phyloP scores from a whole-genome alignment of 352 stramenopile species.

The Globisporangium echinulatum region DNA sequence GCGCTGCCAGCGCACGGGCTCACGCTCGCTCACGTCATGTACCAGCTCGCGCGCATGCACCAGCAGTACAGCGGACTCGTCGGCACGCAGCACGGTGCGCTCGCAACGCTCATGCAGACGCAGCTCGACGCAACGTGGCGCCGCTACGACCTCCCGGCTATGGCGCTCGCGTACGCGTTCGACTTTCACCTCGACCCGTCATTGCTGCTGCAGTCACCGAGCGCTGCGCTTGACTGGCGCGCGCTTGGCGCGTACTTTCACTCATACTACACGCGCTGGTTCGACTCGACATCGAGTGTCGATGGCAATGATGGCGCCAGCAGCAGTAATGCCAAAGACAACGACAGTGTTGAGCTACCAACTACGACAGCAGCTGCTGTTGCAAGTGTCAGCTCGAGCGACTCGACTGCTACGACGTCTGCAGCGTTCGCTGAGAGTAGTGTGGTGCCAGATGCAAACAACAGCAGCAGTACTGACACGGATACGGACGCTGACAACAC shows the following conservation, averaged over 20 bases:
- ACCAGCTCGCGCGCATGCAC: conserved; percentile 67
- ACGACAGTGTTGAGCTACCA: not conserved
- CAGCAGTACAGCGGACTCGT: conserved; percentile 53
- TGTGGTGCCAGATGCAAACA: too few species aligned
- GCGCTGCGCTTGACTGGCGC: conserved; percentile 40
- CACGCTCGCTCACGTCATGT: conserved; percentile 72
- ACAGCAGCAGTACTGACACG: not conserved
- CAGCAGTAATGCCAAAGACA: not conserved
- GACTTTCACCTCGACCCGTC: conserved; percentile 69
- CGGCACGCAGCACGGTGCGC: conserved; percentile 10
- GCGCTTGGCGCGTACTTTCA: conserved; percentile 58
- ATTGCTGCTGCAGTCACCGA: conserved; percentile 18
- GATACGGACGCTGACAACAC: conserved; percentile 16
- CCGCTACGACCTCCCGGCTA: conserved; percentile 63
- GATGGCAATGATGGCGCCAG: not conserved
- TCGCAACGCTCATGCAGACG: conserved; percentile 40
- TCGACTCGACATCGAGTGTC: conserved; percentile 9
- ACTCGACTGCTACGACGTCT: too few species aligned
- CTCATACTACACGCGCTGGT: conserved; percentile 66
- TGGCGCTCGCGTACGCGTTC: conserved; percentile 73
- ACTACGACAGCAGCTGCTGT: not conserved
- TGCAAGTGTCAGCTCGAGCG: not conserved
- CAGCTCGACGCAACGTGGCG: conserved; percentile 61
- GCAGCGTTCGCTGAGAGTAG: too few species aligned
- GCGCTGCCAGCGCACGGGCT: conserved; percentile 27